A percentile compares a stretch with the other conserved stretches of the same genome.
phyloP scores from a whole-genome alignment of 257 asterid species.

The Agastache rugosa region DNA sequence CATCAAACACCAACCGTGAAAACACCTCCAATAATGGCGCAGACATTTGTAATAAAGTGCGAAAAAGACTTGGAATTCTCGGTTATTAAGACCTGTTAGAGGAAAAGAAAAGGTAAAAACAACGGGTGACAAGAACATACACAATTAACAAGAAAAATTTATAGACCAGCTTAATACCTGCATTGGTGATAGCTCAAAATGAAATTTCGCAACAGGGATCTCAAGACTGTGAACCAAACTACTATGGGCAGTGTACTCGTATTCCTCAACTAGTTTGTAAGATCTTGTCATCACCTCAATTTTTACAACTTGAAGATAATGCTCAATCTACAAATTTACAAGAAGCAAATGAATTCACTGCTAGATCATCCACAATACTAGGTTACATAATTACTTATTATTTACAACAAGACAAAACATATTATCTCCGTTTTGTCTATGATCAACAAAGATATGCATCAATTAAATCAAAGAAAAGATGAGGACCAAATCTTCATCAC shows the following conservation, averaged over 20 bases:
- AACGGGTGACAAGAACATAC: neutral
- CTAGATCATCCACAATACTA: conserved; percentile 19
- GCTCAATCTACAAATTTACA: conserved; percentile 77
- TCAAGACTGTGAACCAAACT: conserved; percentile 79
- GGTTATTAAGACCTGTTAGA: conserved; percentile 67
- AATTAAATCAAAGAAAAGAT: conserved; percentile 7
- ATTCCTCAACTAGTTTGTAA: conserved; percentile 81
- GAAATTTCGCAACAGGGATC: conserved; percentile 89
- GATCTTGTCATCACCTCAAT: conserved; percentile 90
- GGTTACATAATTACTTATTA: neutral
- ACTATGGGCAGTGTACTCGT: conserved; percentile 95
- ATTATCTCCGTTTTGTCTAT: neutral
- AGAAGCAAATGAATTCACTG: conserved; percentile 10
- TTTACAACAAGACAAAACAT: neutral
- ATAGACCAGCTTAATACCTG: conserved; percentile 60
- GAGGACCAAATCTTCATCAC: neutral
- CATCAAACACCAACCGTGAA: conserved; percentile 68
- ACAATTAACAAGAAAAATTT: neutral
- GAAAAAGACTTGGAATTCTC: conserved; percentile 79
- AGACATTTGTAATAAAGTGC: conserved; percentile 80
- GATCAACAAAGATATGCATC: neutral
- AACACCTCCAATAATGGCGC: conserved; percentile 95
- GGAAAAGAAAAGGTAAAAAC: conserved; percentile 19
- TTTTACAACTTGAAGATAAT: conserved; percentile 92
- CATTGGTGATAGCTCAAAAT: conserved; percentile 90